Conservation (phyloP, 257 asterid species). For the Cynanchum wilfordii region DNA sequence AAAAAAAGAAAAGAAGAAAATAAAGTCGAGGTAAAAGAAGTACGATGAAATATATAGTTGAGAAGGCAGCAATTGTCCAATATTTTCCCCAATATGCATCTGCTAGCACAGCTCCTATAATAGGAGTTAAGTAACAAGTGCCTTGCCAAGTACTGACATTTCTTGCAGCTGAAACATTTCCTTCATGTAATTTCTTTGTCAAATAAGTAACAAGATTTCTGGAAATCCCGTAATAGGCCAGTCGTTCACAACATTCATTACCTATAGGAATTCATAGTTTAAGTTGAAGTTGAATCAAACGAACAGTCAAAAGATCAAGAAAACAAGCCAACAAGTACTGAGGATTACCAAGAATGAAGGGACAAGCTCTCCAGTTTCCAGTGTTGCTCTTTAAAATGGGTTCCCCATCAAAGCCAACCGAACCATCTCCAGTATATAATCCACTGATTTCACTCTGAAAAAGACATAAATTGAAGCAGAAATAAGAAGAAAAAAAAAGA, state of each 20-base stretch:
- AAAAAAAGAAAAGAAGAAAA: neutral
- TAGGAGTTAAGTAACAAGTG: slow-evolving; percentile 90
- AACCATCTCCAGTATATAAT: slow-evolving; percentile 83
- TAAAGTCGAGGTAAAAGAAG: slow-evolving; percentile 5
- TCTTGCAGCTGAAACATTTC: slow-evolving; percentile 94
- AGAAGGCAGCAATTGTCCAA: slow-evolving; percentile 97
- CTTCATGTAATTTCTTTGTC: slow-evolving; percentile 70
- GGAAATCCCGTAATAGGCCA: slow-evolving; percentile 94
- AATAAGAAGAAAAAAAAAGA: neutral
- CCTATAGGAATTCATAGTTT: slow-evolving; percentile 51
- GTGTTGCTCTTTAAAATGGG: slow-evolving; percentile 80
- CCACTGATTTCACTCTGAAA: slow-evolving; percentile 44
- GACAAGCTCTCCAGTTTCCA: slow-evolving; percentile 98
- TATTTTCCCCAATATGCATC: slow-evolving; percentile 99
- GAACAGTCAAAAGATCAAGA: slow-evolving; percentile 4
- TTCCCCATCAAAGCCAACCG: slow-evolving; percentile 86
- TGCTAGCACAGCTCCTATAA: slow-evolving; percentile 87
- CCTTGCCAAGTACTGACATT: slow-evolving; percentile 97
- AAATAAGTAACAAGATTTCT: slow-evolving; percentile 90
- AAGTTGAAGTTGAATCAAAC: slow-evolving; percentile 13
- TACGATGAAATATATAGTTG: slow-evolving; percentile 82
- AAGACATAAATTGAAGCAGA: neutral
- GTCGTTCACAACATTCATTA: slow-evolving; percentile 92
- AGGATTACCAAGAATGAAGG: slow-evolving; percentile 72
- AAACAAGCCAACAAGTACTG: neutral